Base-by-base conservation (phyloP, 1,284 basidiomycete species). In the Neolentinus lepideus region DNA sequence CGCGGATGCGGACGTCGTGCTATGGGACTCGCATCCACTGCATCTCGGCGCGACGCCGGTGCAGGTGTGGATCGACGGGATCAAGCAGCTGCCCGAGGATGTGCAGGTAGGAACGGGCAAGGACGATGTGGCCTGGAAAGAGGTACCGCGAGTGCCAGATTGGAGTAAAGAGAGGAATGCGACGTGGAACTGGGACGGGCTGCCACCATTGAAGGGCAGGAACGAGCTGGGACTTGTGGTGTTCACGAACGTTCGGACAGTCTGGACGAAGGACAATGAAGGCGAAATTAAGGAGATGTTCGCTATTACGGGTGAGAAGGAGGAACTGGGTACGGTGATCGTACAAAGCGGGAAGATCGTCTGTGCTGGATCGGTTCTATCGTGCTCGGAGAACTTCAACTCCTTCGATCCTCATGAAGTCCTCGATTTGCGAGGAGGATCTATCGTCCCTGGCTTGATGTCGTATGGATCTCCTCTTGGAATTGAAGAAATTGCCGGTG, bases 21-120 rank as follows among this genome's bases (percentile, higher is more conserved):
- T 91, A 26, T 88, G 87, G 87, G 85, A 89, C 64, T 84, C 82
- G 43, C 86, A 94, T 71, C 94, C 94, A 0, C 77, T 96, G 24
- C 73, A 84, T 2, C 73, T 94, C 11, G 85, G 87, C n/a, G 83
- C 76, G 67, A 84, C 81, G 63, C 94, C 83, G 62, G 85, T 75
- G 48, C 84, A 88, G 66, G 88, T 90, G 16, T 87, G 79, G 71
- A 83, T 90, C 55, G 87, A 90, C 62, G 87, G 87, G 14, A 81
- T 88, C 51, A 63, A 79, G 2, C 87, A 90, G 59, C 65, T 89
- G 55, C 62, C 71, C n/a, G 76, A 80, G 0, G 43, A 57, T 22
- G 54, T 67, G 12, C 69, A 76, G 57, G 51, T 66, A 47, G 64
- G 63, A 19, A 61, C 58, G 24, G 66, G 64, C 19, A 66, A 66